Base-by-base conservation (phyloP, 768 basidiomycete genomes). In the Imleria badia region DNA sequence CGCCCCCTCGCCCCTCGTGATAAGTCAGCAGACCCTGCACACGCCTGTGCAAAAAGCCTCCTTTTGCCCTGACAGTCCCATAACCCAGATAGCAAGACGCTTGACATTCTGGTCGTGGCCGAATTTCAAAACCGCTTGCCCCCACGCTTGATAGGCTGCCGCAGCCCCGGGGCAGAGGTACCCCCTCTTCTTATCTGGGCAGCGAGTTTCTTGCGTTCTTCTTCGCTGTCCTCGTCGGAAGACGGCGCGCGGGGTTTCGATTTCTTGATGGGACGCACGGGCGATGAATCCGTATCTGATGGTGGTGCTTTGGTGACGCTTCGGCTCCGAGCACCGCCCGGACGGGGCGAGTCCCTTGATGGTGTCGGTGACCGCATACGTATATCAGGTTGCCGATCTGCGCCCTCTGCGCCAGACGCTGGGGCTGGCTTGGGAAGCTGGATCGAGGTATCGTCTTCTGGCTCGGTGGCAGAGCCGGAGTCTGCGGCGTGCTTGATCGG, bases 61-160 rank as follows among this genome's bases (percentile, higher is more conserved):
- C 34, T 39, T 17, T 42, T n/a, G 13, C 17, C 19, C 34, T 20
- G 26, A 39, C 46, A 33, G 19, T 42, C 40, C n/a, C 33, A 30
- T 15, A 26, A 31, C 23, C 41, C 15, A 45, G 38, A 45, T 29
- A 42, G 22, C 14, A 31, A 6, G 17, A 12, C 35, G 6, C 1
- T 39, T 23, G 30, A 39, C 45, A 34, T 45, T 34, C 49, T 26
- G 8, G 39, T 36, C 10, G 30, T 47, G 22, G 44, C 44, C 11
- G 26, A 49, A 44, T 56, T 78, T 77, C 89, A 75, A 89, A 91
- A 69, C 58, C 85, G 80, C 67, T 82, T 87, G 30, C 84, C 87
- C 34, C 86, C 86, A 60, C 89, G 81, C 71, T 85, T 90, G 57
- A 91, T 75, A 6, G 89, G 89, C 61, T 91, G 89, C 61, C 83